These are phyloP conservation scores for Schwanniomyces vanrijiae DNA, from an alignment of 805 yeast genomes.

Conservation along the genomic window DNA sequence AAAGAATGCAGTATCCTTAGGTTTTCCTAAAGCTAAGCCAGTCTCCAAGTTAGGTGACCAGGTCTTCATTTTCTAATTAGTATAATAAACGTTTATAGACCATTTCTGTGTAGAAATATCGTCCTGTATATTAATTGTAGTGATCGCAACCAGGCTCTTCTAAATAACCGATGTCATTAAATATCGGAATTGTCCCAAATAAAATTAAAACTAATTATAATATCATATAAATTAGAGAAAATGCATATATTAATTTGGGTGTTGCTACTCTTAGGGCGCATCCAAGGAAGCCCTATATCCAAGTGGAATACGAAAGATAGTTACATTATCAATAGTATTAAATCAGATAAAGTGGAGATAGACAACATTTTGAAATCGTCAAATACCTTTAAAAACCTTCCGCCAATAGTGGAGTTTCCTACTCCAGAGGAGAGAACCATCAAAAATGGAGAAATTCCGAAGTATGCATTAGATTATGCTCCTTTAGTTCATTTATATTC, in stretches of 20 bases:
- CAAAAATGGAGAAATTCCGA: slow-evolving; percentile 58
- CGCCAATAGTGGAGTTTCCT: slow-evolving; percentile 40
- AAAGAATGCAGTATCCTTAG: slow-evolving; percentile 71
- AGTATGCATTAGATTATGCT: slow-evolving; percentile 59
- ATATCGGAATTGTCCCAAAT: not conserved
- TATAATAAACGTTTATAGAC: not conserved
- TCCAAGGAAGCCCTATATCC: slow-evolving; percentile 11
- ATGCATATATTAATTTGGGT: not conserved
- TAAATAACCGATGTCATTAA: not conserved
- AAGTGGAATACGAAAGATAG: slow-evolving; percentile 17
- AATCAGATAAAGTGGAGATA: slow-evolving; percentile 16
- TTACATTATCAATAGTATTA: slow-evolving; percentile 21
- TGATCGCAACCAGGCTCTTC: not conserved
- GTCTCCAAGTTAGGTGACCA: slow-evolving; percentile 89
- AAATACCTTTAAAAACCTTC: slow-evolving; percentile 23
- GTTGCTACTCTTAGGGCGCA: not conserved
- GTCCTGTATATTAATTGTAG: not conserved
- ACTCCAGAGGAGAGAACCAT: slow-evolving; percentile 35
- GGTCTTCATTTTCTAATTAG: slow-evolving; percentile 72
- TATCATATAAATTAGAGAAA: not conserved
- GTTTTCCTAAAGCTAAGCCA: slow-evolving; percentile 82
- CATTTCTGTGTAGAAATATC: not conserved
- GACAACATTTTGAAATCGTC: slow-evolving; percentile 27
- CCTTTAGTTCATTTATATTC: slow-evolving; percentile 86
- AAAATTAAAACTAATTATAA: not conserved